These are phyloP conservation scores for Gynochthodes officinalis DNA, from an alignment of 257 asterid species.

Conservation along the genomic window DNA sequence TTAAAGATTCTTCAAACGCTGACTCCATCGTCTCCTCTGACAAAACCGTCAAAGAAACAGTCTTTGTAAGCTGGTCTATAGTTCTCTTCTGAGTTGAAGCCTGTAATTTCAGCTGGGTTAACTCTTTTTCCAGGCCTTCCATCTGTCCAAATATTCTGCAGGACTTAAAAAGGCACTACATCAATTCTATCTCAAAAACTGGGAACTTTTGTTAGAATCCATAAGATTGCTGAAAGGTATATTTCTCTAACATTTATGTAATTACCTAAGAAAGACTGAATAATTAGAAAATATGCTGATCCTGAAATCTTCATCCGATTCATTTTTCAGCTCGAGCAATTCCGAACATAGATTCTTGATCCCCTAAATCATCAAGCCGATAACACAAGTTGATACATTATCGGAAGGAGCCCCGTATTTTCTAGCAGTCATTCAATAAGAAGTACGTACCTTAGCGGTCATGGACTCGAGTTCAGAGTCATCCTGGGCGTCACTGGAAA, in stretches of 20 bases:
- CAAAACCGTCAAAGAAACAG: slow-evolving; percentile 25
- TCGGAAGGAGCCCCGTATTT: too few relatives aligned
- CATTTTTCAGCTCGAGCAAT: slow-evolving; percentile 69
- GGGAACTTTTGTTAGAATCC: not conserved
- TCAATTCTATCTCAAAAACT: not conserved
- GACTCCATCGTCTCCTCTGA: slow-evolving; percentile 43
- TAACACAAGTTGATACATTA: not conserved
- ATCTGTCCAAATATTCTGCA: slow-evolving; percentile 64
- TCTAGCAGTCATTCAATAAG: not conserved
- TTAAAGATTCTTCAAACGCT: slow-evolving; percentile 31
- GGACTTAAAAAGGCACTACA: not conserved
- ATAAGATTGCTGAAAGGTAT: not conserved
- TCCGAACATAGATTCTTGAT: slow-evolving; percentile 76
- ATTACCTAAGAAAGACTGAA: slow-evolving; percentile 58
- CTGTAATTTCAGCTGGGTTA: slow-evolving; percentile 46
- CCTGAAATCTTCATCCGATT: slow-evolving; percentile 72
- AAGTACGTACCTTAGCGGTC: slow-evolving; percentile 74
- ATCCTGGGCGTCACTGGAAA: slow-evolving; percentile 37
- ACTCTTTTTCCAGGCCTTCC: slow-evolving; percentile 41
- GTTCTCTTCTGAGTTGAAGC: slow-evolving; percentile 49
- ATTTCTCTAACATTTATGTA: too few relatives aligned
- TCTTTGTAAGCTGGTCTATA: slow-evolving; percentile 32
- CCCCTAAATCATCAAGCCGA: slow-evolving; percentile 39
- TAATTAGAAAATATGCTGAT: slow-evolving; percentile 56
- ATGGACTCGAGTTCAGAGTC: slow-evolving; percentile 62